Conservation (phyloP, 2,329 filamentous ascomycete species). For the Boeremia lycopersici region DNA sequence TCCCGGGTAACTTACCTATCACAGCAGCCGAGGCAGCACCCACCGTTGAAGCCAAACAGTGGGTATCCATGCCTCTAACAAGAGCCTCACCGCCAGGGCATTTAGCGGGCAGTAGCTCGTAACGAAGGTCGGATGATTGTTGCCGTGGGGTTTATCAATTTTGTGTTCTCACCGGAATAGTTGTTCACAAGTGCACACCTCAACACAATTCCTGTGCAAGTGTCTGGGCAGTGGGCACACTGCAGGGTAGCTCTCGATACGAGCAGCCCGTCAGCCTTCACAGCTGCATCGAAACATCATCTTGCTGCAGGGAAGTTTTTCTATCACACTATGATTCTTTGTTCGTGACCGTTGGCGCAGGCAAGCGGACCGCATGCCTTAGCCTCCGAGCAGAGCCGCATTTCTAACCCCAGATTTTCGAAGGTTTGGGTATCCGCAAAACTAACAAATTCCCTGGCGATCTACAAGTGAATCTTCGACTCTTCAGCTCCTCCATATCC, state of each 20-base stretch:
- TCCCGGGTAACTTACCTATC: constrained; percentile 17
- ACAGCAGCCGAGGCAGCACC: constrained; percentile 12
- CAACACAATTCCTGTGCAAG: constrained; percentile 12
- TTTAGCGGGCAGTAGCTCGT: neutral
- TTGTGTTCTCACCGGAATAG: constrained; percentile 12
- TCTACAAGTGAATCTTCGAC: constrained; percentile 46
- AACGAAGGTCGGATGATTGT: constrained; percentile 11
- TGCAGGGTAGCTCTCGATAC: neutral
- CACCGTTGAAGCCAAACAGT: constrained; percentile 16
- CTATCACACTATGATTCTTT: neutral
- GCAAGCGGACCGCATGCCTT: constrained; percentile 15
- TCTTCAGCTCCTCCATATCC: constrained; percentile 69
- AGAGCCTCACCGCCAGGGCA: constrained; percentile 17
- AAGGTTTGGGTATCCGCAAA: constrained; percentile 22
- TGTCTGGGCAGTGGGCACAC: constrained; percentile 10
- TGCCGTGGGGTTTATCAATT: constrained; percentile 11
- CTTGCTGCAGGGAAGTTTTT: neutral
- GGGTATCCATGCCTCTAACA: constrained; percentile 8
- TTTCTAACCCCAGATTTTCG: constrained; percentile 15
- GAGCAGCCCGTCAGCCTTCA: neutral
- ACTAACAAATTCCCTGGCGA: constrained; percentile 13
- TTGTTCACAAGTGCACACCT: constrained; percentile 6
- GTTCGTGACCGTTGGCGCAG: constrained; percentile 14
- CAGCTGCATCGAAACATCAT: neutral
- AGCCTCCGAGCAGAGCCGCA: constrained; percentile 16